phyloP scores from a whole-genome alignment of 2,329 filamentous ascomycete genomes.

The Sclerotinia minor region DNA sequence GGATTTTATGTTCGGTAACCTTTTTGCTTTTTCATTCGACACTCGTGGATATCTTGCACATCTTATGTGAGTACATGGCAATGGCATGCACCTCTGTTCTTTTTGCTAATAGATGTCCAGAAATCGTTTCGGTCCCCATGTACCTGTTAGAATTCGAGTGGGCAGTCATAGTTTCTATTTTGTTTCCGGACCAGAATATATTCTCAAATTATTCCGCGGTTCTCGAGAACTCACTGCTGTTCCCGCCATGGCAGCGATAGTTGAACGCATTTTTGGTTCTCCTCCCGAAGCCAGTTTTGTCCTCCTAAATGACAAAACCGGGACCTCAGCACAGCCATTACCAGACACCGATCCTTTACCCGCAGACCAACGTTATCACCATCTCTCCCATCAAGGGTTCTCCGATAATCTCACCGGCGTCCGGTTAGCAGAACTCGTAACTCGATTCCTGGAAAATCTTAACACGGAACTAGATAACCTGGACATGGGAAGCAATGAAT shows the following conservation, averaged over 20 bases:
- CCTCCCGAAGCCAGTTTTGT: slow-evolving; percentile 23
- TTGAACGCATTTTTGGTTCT: slow-evolving; percentile 29
- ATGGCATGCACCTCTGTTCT: neutral
- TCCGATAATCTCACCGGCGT: slow-evolving; percentile 28
- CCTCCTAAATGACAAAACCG: slow-evolving; percentile 29
- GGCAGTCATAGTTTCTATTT: slow-evolving; percentile 28
- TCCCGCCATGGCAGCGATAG: slow-evolving; percentile 16
- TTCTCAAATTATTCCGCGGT: slow-evolving; percentile 29
- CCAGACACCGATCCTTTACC: slow-evolving; percentile 26
- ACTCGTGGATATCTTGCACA: slow-evolving; percentile 26
- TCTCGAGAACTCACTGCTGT: slow-evolving; percentile 29
- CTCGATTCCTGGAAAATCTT: slow-evolving; percentile 25
- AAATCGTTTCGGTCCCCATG: slow-evolving; percentile 25
- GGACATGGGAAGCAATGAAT: slow-evolving; percentile 26
- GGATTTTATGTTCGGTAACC: slow-evolving; percentile 31
- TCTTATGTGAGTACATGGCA: slow-evolving; percentile 22
- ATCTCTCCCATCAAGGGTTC: slow-evolving; percentile 27
- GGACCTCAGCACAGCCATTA: slow-evolving; percentile 27
- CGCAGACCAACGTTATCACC: slow-evolving; percentile 29
- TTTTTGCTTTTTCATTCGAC: slow-evolving; percentile 30
- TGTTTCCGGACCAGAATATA: slow-evolving; percentile 30
- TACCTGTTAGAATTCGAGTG: slow-evolving; percentile 30
- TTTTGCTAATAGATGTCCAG: slow-evolving; percentile 19
- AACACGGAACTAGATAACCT: slow-evolving; percentile 25
- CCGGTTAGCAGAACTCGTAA: slow-evolving; percentile 27